Percentiles rank a stretch among this genome's conserved stretches.
phyloP scores from a whole-genome alignment of 2,329 filamentous ascomycete genomes.

The Dryadomyces quercus-mongolicae region DNA sequence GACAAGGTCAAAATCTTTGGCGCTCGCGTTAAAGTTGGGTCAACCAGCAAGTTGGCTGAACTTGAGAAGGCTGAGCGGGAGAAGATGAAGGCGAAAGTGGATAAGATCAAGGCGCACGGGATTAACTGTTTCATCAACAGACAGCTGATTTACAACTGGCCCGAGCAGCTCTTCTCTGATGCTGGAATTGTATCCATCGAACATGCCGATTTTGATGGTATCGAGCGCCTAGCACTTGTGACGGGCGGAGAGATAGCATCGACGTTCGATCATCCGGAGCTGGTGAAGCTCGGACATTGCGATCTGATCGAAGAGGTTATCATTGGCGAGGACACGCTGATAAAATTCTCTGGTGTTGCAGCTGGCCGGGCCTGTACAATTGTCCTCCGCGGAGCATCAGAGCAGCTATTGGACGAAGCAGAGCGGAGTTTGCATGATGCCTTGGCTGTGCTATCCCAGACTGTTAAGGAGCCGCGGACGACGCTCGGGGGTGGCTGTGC shows the following conservation, averaged over 20 bases:
- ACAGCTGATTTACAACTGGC: constrained; percentile 99
- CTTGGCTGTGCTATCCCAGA: constrained; percentile 90
- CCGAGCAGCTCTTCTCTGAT: constrained; percentile 95
- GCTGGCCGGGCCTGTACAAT: constrained; percentile 93
- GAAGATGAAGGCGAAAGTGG: constrained; percentile 99
- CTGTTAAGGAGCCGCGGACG: constrained; percentile 84
- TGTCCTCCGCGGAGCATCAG: constrained; percentile 88
- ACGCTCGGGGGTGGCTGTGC: constrained; percentile 92
- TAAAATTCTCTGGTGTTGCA: constrained; percentile 93
- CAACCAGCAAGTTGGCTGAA: constrained; percentile 94
- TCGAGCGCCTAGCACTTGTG: constrained; percentile 86
- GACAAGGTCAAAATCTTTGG: constrained; percentile 99
- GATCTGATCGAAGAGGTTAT: constrained; percentile 96
- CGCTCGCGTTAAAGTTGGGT: constrained; percentile 89
- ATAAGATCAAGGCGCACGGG: constrained; percentile 95
- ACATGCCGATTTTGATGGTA: constrained; percentile 97
- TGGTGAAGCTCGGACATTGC: constrained; percentile 91
- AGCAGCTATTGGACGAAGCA: constrained; percentile 92
- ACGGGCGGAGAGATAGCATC: constrained; percentile 96
- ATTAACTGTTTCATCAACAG: constrained; percentile 99
- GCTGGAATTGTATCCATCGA: constrained; percentile 97
- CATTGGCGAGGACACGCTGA: constrained; percentile 93
- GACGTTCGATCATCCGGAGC: constrained; percentile 95
- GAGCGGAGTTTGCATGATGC: constrained; percentile 95
- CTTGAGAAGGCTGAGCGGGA: constrained; percentile 96